phyloP scores from a whole-genome alignment of 306 rosid species.

The Crotalaria pallida region DNA sequence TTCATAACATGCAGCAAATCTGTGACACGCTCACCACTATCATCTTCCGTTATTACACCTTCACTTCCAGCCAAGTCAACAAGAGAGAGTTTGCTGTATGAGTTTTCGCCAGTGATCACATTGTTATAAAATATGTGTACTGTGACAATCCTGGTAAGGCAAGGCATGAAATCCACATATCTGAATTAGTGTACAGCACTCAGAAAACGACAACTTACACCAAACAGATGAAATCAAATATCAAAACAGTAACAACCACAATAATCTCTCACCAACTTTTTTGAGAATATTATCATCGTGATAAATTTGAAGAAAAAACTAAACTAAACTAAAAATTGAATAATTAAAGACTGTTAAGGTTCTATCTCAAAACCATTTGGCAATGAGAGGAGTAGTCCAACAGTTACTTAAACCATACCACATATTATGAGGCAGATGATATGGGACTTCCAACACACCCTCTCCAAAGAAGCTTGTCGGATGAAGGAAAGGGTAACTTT shows the following conservation, averaged over 20 bases:
- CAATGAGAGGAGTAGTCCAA: too few relatives aligned
- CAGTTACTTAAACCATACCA: too few relatives aligned
- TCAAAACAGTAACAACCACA: not conserved
- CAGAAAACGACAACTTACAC: not conserved
- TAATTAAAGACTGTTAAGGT: too few relatives aligned
- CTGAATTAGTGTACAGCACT: constrained; percentile 5
- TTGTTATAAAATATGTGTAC: constrained; percentile 57
- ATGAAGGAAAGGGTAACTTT: too few relatives aligned
- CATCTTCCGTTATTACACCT: constrained; percentile 70
- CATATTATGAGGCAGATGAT: too few relatives aligned
- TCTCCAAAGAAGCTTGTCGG: too few relatives aligned
- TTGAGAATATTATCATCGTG: not conserved
- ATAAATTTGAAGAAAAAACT: not conserved
- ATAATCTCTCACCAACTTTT: not conserved
- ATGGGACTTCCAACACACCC: too few relatives aligned
- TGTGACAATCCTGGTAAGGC: constrained; percentile 56
- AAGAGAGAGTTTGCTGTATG: constrained; percentile 73
- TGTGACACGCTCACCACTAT: constrained; percentile 72
- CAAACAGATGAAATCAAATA: not conserved
- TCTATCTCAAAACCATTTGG: too few relatives aligned
- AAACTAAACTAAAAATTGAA: too few relatives aligned
- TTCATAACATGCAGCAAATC: constrained; percentile 89
- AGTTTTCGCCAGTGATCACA: constrained; percentile 63
- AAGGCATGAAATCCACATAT: constrained; percentile 23
- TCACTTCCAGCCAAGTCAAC: constrained; percentile 92